These are phyloP conservation scores for Phytophthora tentaculata DNA, from an alignment of 352 stramenopile genomes.

Conservation along the genomic window DNA sequence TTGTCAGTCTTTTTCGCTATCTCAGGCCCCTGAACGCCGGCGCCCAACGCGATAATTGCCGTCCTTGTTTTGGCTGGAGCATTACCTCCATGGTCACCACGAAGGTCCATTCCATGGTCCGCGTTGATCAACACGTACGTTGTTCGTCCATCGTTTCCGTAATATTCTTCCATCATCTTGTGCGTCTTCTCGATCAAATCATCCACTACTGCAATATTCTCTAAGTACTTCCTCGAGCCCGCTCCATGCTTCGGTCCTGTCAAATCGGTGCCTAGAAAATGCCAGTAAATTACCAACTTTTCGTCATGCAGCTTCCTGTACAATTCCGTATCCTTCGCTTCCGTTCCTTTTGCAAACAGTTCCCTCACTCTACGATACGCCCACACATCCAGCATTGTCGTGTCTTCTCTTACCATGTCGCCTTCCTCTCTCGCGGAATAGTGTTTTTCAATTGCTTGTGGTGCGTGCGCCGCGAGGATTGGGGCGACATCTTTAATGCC, in stretches of 20 bases:
- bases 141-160: slow-evolving; percentile 64
- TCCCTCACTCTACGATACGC: slow-evolving; percentile 59
- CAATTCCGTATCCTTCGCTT: slow-evolving; percentile 37
- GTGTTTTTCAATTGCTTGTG: slow-evolving; percentile 65
- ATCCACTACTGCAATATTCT: slow-evolving; percentile 85
- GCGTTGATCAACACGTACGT: slow-evolving; percentile 82
- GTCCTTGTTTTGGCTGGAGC: slow-evolving; percentile 81
- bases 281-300: slow-evolving; percentile 80
- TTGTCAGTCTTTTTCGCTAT: neutral
- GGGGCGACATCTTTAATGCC: slow-evolving; percentile 84
- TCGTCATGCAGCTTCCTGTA: slow-evolving; percentile 49
- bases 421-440: slow-evolving; percentile 74
- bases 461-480: slow-evolving; percentile 75
- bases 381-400: slow-evolving; percentile 78
- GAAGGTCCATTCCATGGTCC: slow-evolving; percentile 87
- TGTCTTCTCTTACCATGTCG: slow-evolving; percentile 72
- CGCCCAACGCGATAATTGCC: slow-evolving; percentile 79
- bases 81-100: slow-evolving; percentile 75
- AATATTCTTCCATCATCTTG: slow-evolving; percentile 67
- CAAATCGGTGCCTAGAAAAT: slow-evolving; percentile 84
- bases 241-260: slow-evolving; percentile 81
- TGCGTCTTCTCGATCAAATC: slow-evolving; percentile 70
- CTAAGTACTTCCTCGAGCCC: slow-evolving; percentile 69
- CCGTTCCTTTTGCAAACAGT: slow-evolving; percentile 47
- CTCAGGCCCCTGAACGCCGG: slow-evolving; percentile 53